phyloP scores from a whole-genome alignment of 176 grass and related monocot species.

The Echinochloa phyllopogon region DNA sequence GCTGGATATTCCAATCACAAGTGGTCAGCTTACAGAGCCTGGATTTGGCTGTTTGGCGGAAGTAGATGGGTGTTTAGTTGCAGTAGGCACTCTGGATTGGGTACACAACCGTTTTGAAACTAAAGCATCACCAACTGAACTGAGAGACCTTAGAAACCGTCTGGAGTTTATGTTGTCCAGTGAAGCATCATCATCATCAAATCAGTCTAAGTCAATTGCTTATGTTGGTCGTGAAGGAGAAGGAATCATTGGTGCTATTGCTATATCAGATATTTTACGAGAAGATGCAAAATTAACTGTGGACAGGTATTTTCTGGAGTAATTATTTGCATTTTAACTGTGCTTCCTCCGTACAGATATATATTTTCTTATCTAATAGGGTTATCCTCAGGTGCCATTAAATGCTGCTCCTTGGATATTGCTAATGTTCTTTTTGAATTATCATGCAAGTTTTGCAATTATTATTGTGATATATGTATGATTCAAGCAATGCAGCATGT shows the following conservation, averaged over 20 bases:
- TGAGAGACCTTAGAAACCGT: slow-evolving; percentile 62
- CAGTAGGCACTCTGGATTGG: slow-evolving; percentile 86
- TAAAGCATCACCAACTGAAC: slow-evolving; percentile 52
- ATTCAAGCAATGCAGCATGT: slow-evolving; percentile 15
- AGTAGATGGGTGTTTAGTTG: slow-evolving; percentile 87
- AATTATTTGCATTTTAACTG: slow-evolving; percentile 28
- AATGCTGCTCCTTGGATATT: slow-evolving; percentile 21
- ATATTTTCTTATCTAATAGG: slow-evolving; percentile 8
- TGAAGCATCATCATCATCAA: slow-evolving; percentile 59
- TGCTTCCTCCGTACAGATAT: slow-evolving; percentile 25
- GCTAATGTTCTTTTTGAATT: slow-evolving; percentile 6
- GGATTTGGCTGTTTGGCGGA: slow-evolving; percentile 96
- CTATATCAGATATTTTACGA: slow-evolving; percentile 89
- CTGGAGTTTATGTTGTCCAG: slow-evolving; percentile 54
- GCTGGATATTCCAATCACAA: slow-evolving; percentile 72
- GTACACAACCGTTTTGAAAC: slow-evolving; percentile 78
- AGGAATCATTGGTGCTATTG: slow-evolving; percentile 91
- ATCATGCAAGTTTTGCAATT: slow-evolving; percentile 22
- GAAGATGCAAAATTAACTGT: slow-evolving; percentile 80
- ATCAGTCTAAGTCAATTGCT: slow-evolving; percentile 82
- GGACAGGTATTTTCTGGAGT: slow-evolving; percentile 59
- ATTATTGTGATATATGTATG: slow-evolving; percentile 1
- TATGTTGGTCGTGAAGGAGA: slow-evolving; percentile 86
- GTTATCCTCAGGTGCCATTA: neutral
- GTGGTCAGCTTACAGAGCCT: slow-evolving; percentile 83